These are phyloP conservation scores for Wickerhamiella kazuoi DNA, from an alignment of 805 yeast species.

Conservation along the genomic window DNA sequence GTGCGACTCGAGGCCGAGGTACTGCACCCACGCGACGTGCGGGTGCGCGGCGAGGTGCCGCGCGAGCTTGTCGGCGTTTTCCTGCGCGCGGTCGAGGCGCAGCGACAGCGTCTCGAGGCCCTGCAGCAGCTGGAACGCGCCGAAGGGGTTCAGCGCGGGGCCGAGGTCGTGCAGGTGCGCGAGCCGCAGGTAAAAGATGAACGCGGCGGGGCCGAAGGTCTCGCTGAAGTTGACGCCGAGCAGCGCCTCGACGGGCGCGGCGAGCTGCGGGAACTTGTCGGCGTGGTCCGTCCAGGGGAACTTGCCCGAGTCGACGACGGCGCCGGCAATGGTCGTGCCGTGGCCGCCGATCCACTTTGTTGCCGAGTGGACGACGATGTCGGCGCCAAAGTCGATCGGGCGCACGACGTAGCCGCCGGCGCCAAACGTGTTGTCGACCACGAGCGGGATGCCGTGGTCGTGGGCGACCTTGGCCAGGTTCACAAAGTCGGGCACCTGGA, in stretches of 20 bases:
- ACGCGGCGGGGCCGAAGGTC: slow-evolving; percentile 28
- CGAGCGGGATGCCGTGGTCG: slow-evolving; percentile 71
- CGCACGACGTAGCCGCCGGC: slow-evolving; percentile 82
- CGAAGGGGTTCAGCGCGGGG: slow-evolving; percentile 76
- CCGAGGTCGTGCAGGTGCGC: slow-evolving; percentile 60
- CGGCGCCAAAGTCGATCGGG: slow-evolving; percentile 82
- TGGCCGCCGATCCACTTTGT: slow-evolving; percentile 98
- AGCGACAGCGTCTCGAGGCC: slow-evolving; percentile 89
- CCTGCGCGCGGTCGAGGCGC: slow-evolving; percentile 83
- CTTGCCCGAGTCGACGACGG: slow-evolving; percentile 50
- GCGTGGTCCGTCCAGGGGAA: slow-evolving; percentile 74
- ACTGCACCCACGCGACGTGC: slow-evolving; percentile 76
- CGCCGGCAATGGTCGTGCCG: slow-evolving; percentile 90
- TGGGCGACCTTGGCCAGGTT: slow-evolving; percentile 60
- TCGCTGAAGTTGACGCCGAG: slow-evolving; percentile 76
- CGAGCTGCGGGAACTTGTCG: slow-evolving; percentile 78
- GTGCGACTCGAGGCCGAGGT: slow-evolving; percentile 70
- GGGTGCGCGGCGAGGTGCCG: slow-evolving; percentile 46
- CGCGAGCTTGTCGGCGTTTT: slow-evolving; percentile 69
- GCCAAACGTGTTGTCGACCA: slow-evolving; percentile 92
- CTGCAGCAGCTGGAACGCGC: slow-evolving; percentile 66
- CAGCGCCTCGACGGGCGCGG: slow-evolving; percentile 81
- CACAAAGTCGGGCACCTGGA: slow-evolving; percentile 82
- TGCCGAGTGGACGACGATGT: slow-evolving; percentile 82
- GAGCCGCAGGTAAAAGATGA: slow-evolving; percentile 13